A percentile compares a stretch with the other conserved stretches of the same genome.
These are phyloP conservation scores for Penicillium olsonii DNA, from an alignment of 2,329 filamentous ascomycete species.

Conservation along the genomic window DNA sequence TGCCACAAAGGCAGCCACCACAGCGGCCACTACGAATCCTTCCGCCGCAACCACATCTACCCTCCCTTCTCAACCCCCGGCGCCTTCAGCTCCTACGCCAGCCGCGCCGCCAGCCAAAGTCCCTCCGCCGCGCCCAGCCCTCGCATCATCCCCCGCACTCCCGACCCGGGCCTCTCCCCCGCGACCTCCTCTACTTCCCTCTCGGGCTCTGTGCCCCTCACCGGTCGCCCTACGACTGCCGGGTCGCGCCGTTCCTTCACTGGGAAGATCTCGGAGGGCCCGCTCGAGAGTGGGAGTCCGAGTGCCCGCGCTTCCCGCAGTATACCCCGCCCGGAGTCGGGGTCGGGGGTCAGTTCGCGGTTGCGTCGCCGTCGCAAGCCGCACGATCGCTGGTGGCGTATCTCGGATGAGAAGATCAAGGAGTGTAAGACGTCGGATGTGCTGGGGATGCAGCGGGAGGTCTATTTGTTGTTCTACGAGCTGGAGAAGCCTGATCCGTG, in stretches of 20 bases:
- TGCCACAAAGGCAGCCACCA: conserved; percentile 95
- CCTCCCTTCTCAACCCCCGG: conserved; percentile 81
- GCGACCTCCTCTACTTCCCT: conserved; percentile 37
- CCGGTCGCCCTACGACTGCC: conserved; percentile 30
- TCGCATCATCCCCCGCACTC: conserved; percentile 41
- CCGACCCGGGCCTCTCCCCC: conserved; percentile 34
- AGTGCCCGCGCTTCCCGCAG: conserved; percentile 22
- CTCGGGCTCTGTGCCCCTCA: conserved; percentile 27
- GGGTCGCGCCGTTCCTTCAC: conserved; percentile 37
- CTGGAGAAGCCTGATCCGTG: conserved; percentile 63
- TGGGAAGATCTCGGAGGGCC: conserved; percentile 24
- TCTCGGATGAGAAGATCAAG: conserved; percentile 95
- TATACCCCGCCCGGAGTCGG: conserved; percentile 26
- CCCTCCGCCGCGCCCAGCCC: conserved; percentile 53
- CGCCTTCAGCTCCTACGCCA: conserved; percentile 73
- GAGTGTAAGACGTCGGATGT: conserved; percentile 92
- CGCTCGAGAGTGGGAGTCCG: conserved; percentile 28
- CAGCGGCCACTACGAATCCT: conserved; percentile 96
- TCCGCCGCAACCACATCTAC: conserved; percentile 78
- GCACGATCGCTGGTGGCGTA: conserved; percentile 89
- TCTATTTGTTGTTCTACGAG: conserved; percentile 96
- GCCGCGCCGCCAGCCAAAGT: conserved; percentile 57
- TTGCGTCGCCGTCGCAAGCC: conserved; percentile 61
- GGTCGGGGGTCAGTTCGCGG: conserved; percentile 34
- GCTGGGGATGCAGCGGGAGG: conserved; percentile 88